These are phyloP conservation scores for Yamadazyma sp. DNA, from an alignment of 805 yeast species.

Conservation along the genomic window DNA sequence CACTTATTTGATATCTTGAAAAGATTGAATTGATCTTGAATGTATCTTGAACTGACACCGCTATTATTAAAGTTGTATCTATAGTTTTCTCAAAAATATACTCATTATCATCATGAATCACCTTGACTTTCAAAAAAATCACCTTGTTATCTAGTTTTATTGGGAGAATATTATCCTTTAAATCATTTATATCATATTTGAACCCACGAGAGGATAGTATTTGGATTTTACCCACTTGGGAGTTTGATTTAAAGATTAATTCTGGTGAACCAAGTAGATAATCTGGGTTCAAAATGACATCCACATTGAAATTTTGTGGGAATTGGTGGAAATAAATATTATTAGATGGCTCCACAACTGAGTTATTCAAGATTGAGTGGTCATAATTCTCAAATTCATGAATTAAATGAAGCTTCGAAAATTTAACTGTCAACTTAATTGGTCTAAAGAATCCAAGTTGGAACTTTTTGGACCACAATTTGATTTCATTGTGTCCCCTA, in stretches of 20 bases:
- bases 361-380: conserved; percentile 11
- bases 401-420: conserved; percentile 18
- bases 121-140: conserved; percentile 17
- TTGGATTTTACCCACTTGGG: not conserved
- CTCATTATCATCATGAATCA: conserved; percentile 19
- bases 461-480: conserved; percentile 10
- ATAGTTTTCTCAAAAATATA: conserved; percentile 19
- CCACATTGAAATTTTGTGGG: conserved; percentile 3
- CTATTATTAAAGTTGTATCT: conserved; percentile 55
- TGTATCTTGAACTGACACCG: conserved; percentile 79
- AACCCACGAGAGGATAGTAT: conserved; percentile 1
- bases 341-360: conserved; percentile 4
- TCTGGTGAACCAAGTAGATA: conserved; percentile 9
- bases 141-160: too few species aligned
- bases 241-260: conserved; percentile 4
- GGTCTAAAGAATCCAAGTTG: conserved; percentile 22
- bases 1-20: conserved; percentile 67
- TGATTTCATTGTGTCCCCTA: conserved; percentile 4
- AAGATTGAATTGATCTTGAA: conserved; percentile 56
- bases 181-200: too few species aligned
- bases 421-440: conserved; percentile 12
- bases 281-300: conserved; percentile 1
- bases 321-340: conserved; percentile 7
- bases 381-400: conserved; percentile 11
- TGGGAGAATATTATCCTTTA: too few species aligned